Base-by-base conservation (phyloP, 805 yeast genomes). In the Pichia membranifaciens region DNA sequence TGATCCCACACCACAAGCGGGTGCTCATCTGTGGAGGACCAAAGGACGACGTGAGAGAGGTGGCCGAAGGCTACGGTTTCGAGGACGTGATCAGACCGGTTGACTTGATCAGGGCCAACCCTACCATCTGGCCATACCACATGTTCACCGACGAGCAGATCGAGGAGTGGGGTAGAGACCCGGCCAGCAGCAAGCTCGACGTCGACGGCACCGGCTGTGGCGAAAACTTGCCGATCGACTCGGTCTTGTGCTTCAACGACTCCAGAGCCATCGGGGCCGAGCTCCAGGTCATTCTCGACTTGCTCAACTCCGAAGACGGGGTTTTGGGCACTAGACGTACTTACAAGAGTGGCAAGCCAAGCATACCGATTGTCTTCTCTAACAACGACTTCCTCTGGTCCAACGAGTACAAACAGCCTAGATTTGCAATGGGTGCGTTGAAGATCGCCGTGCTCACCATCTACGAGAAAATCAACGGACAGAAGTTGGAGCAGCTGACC, bases 371-470 rank as follows among this genome's bases (percentile, higher is more conserved):
- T 64, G 12, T 90, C 87, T 38, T 67, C 78, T 1, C 70, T 84
- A 1, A 95, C 93, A 3, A 81, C 86, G 97, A 90, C 65, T 76
- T 87, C 58, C 58, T 84, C 31, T 90, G 96, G 96, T 87, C 96
- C 16, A 89, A 86, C 59, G 88, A 83, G 57, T 90, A 83, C 62
- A 65, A 61, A 15, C 66, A 82, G 46, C 87, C 95, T 20, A 73
- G 97, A 47, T 85, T 87, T 58, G 97, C 96, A 6, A 96, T 89
- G 67, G 97, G 97, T 22, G 95, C 91, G 1, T 83, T 86, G 58
- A 72, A 91, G 51, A 74, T 78, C 44, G 67, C 77, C 38, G 66
- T 84, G 4, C 84, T 85, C 57, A 67, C 76, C 4, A 64, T 88
- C 38, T 86, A 85, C 57, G 50, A 56, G 18, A 54, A 58, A 17